Evolutionary conservation across 306 rosid genomes (phyloP).

Genomic region (Vachellia collinsii): DNA sequence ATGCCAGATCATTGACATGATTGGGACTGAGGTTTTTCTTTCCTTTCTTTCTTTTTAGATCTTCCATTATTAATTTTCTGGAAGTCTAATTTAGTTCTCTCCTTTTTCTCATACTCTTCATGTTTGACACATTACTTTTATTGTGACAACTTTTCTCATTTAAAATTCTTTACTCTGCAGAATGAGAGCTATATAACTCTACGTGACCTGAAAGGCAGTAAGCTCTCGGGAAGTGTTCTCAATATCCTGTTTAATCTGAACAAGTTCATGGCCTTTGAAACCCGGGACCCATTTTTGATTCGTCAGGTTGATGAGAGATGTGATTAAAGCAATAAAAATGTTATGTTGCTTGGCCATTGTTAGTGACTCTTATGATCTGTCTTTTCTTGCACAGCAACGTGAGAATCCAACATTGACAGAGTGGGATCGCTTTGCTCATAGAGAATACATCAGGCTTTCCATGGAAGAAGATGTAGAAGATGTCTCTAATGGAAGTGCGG

Average conservation of each 20-base stretch:
- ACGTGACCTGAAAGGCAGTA: slow-evolving; percentile 89
- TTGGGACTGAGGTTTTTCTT: slow-evolving; percentile 83
- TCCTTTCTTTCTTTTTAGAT: slow-evolving; percentile 28
- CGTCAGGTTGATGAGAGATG: slow-evolving; percentile 76
- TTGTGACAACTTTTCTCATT: slow-evolving; percentile 22
- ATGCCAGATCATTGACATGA: slow-evolving; percentile 98
- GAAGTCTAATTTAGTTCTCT: slow-evolving; percentile 21
- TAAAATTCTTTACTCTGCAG: slow-evolving; percentile 53
- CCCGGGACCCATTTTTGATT: slow-evolving; percentile 96
- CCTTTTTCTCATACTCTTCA: not conserved
- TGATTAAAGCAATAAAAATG: slow-evolving; percentile 19
- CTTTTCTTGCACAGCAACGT: slow-evolving; percentile 77
- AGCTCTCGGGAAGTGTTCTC: slow-evolving; percentile 96
- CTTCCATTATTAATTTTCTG: slow-evolving; percentile 32
- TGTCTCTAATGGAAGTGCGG: slow-evolving; percentile 98
- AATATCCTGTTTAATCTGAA: slow-evolving; percentile 96
- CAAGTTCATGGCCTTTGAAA: slow-evolving; percentile 99
- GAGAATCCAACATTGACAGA: slow-evolving; percentile 99
- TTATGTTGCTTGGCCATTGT: slow-evolving; percentile 32
- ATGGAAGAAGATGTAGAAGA: slow-evolving; percentile 99
- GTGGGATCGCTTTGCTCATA: slow-evolving; percentile 99
- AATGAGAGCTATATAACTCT: slow-evolving; percentile 66
- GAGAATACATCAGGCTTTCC: slow-evolving; percentile 98
- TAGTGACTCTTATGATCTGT: slow-evolving; percentile 36
- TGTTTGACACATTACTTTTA: slow-evolving; percentile 21